A percentile compares a stretch with the other conserved stretches of the same genome.
These are phyloP conservation scores for Trametes meyenii DNA, from an alignment of 768 basidiomycete species.

Conservation along the genomic window DNA sequence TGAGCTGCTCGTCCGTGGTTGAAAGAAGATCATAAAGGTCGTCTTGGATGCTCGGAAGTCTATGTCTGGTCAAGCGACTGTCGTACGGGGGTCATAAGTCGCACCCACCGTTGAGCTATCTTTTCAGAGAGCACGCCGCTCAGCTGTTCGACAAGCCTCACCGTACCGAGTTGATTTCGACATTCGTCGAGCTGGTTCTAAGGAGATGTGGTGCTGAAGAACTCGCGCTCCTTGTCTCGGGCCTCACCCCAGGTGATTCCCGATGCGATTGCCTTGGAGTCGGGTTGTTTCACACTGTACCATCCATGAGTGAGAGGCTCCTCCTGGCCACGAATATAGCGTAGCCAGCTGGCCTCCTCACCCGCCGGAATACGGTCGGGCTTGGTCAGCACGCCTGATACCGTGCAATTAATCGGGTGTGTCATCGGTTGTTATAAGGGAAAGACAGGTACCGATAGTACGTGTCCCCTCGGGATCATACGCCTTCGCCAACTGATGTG, in stretches of 20 bases:
- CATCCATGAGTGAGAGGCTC: conserved; percentile 57
- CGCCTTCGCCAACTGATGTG: conserved; percentile 62
- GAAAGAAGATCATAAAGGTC: conserved; percentile 54
- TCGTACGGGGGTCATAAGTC: not conserved
- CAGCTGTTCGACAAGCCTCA: conserved; percentile 56
- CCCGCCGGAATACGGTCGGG: conserved; percentile 65
- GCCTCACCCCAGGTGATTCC: conserved; percentile 66
- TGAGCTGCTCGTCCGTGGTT: conserved; percentile 39
- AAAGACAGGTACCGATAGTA: conserved; percentile 36
- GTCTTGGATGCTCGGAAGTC: conserved; percentile 63
- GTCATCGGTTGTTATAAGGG: too few species aligned
- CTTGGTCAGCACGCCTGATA: conserved; percentile 70
- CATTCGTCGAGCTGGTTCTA: conserved; percentile 61
- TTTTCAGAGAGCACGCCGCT: conserved; percentile 64
- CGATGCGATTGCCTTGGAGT: conserved; percentile 49
- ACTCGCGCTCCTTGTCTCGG: conserved; percentile 55
- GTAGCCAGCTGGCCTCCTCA: conserved; percentile 59
- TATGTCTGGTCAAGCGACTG: conserved; percentile 30
- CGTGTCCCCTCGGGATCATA: conserved; percentile 64
- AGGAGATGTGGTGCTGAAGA: conserved; percentile 52
- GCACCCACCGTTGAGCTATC: conserved; percentile 58
- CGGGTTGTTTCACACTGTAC: conserved; percentile 50
- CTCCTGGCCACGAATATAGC: conserved; percentile 56
- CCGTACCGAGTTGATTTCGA: conserved; percentile 57
- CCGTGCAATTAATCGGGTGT: not conserved